Base-by-base conservation (phyloP, 139 green algal genomes). In the Picochlorum sp. region DNA sequence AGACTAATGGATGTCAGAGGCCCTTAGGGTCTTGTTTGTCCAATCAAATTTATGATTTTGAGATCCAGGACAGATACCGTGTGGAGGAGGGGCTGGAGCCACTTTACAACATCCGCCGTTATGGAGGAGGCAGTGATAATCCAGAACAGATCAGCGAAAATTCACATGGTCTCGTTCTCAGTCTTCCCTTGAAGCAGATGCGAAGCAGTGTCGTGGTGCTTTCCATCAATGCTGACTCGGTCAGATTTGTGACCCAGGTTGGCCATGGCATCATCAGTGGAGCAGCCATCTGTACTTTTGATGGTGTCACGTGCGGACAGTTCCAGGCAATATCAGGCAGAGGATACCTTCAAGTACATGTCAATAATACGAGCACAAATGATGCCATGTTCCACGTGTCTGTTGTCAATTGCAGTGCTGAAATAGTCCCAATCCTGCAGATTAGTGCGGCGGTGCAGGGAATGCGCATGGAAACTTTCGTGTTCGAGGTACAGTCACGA, bases 11-110 rank as follows among this genome's bases (percentile, higher is more conserved):
- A 7, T 84, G 78, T 23, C 28, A 24, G 4, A 37, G 64, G 5
- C 24, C 57, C 1, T 3, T 26, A 3, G 56, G 63, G 50, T 73
- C 66, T 30, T 95, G 88, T 72, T 74, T 95, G 37, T 21, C 10
- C 11, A 80, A 78, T 45, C 86, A 93, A 66, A 59, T 93, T 16
- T 63, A 68, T 23, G 80, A 93, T 31, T 54, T 88, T 31, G 71
- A 69, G 7, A n/a, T 66, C 0, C 62, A 62, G 1, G 88, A 95
- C 58, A 4, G 57, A 13, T 26, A 34, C 20, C 66, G 86, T 13
- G 63, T 83, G 8, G 20, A 20, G 2, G n/a, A 34, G 10, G 85
- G 87, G 21, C 69, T 63, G 24, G 74, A 72, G 3, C 85, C 85
- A 3, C 68, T 81, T 23, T 86, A 90, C 67, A 63, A 86, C 26